phyloP scores from a whole-genome alignment of 1,139 yeast species.

The Kodamaea anthophila region DNA sequence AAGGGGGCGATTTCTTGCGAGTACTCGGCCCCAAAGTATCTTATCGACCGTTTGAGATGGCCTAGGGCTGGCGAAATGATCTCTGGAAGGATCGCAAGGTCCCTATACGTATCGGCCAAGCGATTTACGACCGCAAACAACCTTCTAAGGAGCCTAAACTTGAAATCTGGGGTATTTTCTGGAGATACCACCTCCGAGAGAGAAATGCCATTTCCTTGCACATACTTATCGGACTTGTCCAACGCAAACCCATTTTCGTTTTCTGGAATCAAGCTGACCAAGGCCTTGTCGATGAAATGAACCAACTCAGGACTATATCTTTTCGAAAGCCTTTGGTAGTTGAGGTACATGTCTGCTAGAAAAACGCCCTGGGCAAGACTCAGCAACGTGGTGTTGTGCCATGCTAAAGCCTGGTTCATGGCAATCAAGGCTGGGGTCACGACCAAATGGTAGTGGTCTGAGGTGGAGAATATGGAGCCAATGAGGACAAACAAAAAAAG shows the following conservation, averaged over 20 bases:
- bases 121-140: constrained; percentile 23
- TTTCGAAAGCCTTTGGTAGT: constrained; percentile 75
- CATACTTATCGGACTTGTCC: constrained; percentile 12
- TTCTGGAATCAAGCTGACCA: constrained; percentile 43
- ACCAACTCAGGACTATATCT: constrained; percentile 77
- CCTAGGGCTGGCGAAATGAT: constrained; percentile 36
- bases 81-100: constrained; percentile 58
- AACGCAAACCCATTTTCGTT: constrained; percentile 14
- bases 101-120: constrained; percentile 51
- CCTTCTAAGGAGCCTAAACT: constrained; percentile 26
- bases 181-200: constrained; percentile 17
- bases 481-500: constrained; percentile 61
- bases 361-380: constrained; percentile 47
- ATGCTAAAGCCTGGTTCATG: constrained; percentile 59
- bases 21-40: constrained; percentile 24
- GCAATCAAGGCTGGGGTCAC: constrained; percentile 78
- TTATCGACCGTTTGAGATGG: constrained; percentile 32
- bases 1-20: constrained; percentile 17
- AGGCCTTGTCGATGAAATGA: constrained; percentile 49
- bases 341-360: constrained; percentile 56
- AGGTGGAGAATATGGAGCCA: constrained; percentile 81
- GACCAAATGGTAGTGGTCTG: constrained; percentile 90
- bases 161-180: constrained; percentile 13
- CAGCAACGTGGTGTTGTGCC: constrained; percentile 34
- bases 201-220: constrained; percentile 9